Evolutionary conservation across 345 rosid genomes (phyloP).

Genomic region (Turritis glabra): DNA sequence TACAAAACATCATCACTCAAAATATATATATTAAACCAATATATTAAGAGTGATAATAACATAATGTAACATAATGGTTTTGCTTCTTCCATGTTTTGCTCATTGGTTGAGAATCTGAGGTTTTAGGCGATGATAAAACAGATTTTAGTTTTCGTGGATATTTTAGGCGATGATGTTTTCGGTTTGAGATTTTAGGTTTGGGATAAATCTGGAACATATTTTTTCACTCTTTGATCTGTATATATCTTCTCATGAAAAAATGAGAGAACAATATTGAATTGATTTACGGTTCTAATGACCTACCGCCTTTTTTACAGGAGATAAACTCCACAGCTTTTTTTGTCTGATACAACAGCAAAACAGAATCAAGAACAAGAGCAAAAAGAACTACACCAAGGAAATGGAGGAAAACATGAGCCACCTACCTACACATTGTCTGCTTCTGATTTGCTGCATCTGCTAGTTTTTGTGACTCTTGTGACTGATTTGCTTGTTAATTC

Average conservation of each 20-base stretch:
- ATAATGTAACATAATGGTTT: no score
- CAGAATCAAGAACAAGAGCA: slow-evolving; percentile 23
- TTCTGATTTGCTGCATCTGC: slow-evolving; percentile 19
- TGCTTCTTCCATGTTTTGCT: background rate
- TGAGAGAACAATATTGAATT: background rate
- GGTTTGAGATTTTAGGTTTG: background rate
- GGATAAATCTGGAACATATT: background rate
- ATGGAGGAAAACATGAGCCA: slow-evolving; percentile 38
- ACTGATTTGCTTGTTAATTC: slow-evolving; percentile 25
- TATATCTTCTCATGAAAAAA: background rate
- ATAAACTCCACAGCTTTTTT: background rate
- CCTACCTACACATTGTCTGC: slow-evolving; percentile 30
- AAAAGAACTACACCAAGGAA: slow-evolving; percentile 33
- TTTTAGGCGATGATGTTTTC: background rate
- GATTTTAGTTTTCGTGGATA: background rate
- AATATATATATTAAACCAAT: background rate
- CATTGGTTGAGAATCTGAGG: slow-evolving; percentile 2
- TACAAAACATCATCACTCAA: background rate
- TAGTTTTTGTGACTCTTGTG: slow-evolving; percentile 12
- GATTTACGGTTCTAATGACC: background rate
- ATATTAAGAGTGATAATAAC: no score
- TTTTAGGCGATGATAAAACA: background rate
- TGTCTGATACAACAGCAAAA: background rate
- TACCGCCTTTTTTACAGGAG: slow-evolving; percentile 10
- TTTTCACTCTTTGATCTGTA: background rate